Percentiles rank a stretch among this genome's conserved stretches.
Conservation (phyloP, 768 basidiomycete genomes). For the Russula virescens region DNA sequence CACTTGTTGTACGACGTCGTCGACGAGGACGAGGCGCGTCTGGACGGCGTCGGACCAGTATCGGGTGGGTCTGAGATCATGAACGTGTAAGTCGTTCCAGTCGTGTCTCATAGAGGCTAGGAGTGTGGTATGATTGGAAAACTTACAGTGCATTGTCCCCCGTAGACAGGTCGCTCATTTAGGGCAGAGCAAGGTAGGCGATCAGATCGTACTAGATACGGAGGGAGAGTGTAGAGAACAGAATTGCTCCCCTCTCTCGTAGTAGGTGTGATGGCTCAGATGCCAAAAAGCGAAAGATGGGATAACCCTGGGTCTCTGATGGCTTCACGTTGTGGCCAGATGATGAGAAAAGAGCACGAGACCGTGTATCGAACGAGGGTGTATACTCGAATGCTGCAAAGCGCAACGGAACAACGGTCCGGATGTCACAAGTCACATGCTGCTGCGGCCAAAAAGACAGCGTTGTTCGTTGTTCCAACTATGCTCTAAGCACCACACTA, state of each 20-base stretch:
- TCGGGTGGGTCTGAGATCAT: constrained; percentile 11
- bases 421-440: not conserved
- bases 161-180: constrained; percentile 2
- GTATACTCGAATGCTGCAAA: no score
- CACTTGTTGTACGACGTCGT: constrained; percentile 11
- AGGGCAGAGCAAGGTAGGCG: not conserved
- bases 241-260: not conserved
- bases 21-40: constrained; percentile 11
- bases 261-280: not conserved
- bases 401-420: not conserved
- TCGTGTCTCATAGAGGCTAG: not conserved
- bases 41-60: constrained; percentile 18
- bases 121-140: not conserved
- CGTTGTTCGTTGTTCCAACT: no score
- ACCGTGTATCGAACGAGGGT: no score
- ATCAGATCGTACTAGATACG: not conserved
- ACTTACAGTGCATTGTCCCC: constrained; percentile 9
- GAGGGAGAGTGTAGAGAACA: not conserved
- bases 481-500: no score
- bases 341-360: no score
- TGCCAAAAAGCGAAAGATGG: no score
- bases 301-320: no score
- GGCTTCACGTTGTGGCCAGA: no score
- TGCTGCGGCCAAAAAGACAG: no score
- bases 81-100: not conserved